Conservation (phyloP, 306 rosid species). For the Cucumis cinereus region DNA sequence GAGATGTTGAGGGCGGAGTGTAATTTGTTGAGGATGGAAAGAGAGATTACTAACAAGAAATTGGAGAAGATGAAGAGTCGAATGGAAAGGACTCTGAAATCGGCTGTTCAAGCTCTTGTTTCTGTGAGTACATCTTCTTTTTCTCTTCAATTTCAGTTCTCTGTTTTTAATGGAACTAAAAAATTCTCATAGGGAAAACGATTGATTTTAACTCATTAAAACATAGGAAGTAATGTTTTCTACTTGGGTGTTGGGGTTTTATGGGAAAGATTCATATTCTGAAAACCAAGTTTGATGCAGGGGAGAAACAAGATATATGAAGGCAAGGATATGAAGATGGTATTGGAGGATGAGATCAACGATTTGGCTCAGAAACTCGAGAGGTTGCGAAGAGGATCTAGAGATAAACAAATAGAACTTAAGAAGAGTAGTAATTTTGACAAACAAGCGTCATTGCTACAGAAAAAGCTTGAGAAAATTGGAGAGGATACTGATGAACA, state of each 20-base stretch:
- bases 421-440: slow-evolving; percentile 43
- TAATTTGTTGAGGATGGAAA: slow-evolving; percentile 84
- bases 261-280: not conserved
- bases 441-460: slow-evolving; percentile 41
- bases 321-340: slow-evolving; percentile 29
- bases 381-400: slow-evolving; percentile 46
- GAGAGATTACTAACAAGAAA: slow-evolving; percentile 57
- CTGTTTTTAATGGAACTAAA: not conserved
- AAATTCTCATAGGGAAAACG: not conserved
- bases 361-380: slow-evolving; percentile 48
- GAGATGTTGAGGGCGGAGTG: slow-evolving; percentile 96
- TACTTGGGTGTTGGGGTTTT: not conserved
- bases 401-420: slow-evolving; percentile 18
- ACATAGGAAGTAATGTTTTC: not conserved
- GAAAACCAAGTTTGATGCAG: slow-evolving; percentile 19
- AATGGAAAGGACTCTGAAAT: slow-evolving; percentile 50
- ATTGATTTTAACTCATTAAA: not conserved
- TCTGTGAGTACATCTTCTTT: slow-evolving; percentile 39
- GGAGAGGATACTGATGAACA: slow-evolving; percentile 43
- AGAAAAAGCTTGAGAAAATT: slow-evolving; percentile 40
- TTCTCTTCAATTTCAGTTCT: not conserved
- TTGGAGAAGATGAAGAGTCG: slow-evolving; percentile 36
- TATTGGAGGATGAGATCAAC: slow-evolving; percentile 55
- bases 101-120: slow-evolving; percentile 55
- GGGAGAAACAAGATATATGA: slow-evolving; percentile 55